Conservation (phyloP, 2,329 filamentous ascomycete genomes). For the Ophiosphaerella korrae region DNA sequence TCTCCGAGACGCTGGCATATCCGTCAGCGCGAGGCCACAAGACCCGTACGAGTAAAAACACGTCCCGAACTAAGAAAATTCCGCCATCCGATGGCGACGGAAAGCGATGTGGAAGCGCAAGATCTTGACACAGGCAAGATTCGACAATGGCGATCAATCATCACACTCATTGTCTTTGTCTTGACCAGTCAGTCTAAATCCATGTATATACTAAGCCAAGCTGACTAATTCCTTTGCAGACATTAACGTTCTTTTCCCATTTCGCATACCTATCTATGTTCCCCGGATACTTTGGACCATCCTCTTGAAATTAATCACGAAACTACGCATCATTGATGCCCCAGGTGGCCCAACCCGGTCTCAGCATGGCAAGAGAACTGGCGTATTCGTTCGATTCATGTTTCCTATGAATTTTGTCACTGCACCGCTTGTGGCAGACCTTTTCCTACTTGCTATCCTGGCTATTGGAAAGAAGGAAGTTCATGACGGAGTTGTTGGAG, state of each 20-base stretch:
- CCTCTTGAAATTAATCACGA: slow-evolving; percentile 52
- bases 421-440: slow-evolving; percentile 70
- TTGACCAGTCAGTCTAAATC: slow-evolving; percentile 65
- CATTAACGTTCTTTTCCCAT: slow-evolving; percentile 71
- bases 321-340: slow-evolving; percentile 60
- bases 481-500: slow-evolving; percentile 69
- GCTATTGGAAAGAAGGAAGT: slow-evolving; percentile 72
- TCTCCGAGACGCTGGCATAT: no score
- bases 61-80: no score
- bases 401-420: slow-evolving; percentile 75
- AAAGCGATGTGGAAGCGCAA: slow-evolving; percentile 9
- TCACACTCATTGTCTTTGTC: slow-evolving; percentile 72
- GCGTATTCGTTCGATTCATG: slow-evolving; percentile 56
- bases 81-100: slow-evolving; percentile 2
- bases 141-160: slow-evolving; percentile 69
- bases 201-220: background rate
- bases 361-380: slow-evolving; percentile 31
- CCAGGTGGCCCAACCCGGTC: slow-evolving; percentile 30
- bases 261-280: slow-evolving; percentile 66
- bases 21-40: no score
- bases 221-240: slow-evolving; percentile 53
- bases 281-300: slow-evolving; percentile 58
- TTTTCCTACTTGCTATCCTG: slow-evolving; percentile 71
- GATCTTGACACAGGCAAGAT: slow-evolving; percentile 61
- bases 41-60: no score